Conservation (phyloP, 2,329 filamentous ascomycete species). For the Gremmenia infestans region DNA sequence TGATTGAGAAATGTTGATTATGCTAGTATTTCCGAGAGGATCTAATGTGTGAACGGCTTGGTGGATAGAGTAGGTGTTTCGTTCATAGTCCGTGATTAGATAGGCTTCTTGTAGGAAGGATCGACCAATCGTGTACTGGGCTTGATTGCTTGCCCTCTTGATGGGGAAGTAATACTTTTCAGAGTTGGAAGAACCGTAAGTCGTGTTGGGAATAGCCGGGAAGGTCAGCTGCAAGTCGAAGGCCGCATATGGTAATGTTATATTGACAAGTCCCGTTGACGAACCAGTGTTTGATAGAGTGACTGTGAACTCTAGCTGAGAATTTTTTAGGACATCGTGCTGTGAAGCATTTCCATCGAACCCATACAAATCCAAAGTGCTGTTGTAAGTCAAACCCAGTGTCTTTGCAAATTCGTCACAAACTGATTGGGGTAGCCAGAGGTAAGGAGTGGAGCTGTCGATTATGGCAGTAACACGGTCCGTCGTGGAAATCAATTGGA, state of each 20-base stretch:
- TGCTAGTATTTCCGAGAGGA: conserved; percentile 21
- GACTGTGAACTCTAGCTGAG: conserved; percentile 52
- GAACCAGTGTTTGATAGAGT: conserved; percentile 43
- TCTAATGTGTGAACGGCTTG: conserved; percentile 27
- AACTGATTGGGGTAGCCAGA: conserved; percentile 56
- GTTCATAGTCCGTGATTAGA: conserved; percentile 33
- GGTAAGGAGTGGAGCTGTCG: conserved; percentile 59
- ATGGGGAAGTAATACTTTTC: conserved; percentile 36
- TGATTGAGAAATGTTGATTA: conserved; percentile 18
- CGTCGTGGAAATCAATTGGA: conserved; percentile 16
- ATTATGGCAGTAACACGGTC: conserved; percentile 36
- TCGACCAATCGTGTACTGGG: conserved; percentile 32
- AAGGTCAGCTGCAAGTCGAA: conserved; percentile 30
- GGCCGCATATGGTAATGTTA: conserved; percentile 31
- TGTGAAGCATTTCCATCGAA: conserved; percentile 52
- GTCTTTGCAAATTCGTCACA: conserved; percentile 61
- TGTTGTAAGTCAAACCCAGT: conserved; percentile 62
- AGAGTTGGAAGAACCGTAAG: conserved; percentile 36
- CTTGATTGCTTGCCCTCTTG: conserved; percentile 22
- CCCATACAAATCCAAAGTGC: conserved; percentile 58
- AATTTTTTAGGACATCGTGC: conserved; percentile 39
- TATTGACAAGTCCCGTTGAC: conserved; percentile 40
- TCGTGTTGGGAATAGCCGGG: conserved; percentile 37
- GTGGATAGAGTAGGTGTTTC: conserved; percentile 29
- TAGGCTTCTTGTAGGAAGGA: conserved; percentile 34